Evolutionary conservation across 1,284 basidiomycete genomes (phyloP).

Genomic region (Schizophyllum amplum): DNA sequence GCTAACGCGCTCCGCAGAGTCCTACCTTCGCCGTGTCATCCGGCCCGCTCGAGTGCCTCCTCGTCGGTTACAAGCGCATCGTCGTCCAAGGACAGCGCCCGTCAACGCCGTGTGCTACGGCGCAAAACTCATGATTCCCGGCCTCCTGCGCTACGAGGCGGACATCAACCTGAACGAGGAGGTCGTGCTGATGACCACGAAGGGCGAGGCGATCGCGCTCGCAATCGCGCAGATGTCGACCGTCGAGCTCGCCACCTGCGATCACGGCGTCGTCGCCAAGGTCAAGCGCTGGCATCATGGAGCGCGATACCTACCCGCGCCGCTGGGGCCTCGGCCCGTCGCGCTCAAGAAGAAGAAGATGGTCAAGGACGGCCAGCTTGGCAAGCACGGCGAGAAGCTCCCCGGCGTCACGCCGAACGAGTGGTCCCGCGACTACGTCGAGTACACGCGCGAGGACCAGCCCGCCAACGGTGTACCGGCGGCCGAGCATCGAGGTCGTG

Average conservation of each 20-base stretch:
- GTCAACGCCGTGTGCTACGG: constrained; percentile 99
- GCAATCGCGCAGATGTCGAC: constrained; percentile 99
- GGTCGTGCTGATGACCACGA: constrained; percentile 99
- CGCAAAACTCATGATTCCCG: constrained; percentile 99
- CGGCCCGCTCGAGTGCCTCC: constrained; percentile 90
- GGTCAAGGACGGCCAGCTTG: constrained; percentile 93
- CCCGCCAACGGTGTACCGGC: constrained; percentile 6
- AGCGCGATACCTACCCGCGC: constrained; percentile 96
- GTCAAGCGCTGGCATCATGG: constrained; percentile 99
- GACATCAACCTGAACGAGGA: constrained; percentile 97
- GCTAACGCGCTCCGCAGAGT: constrained; percentile 45
- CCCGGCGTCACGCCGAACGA: constrained; percentile 86
- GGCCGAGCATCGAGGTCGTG: constrained; percentile 5
- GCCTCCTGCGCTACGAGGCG: constrained; percentile 92
- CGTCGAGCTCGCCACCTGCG: constrained; percentile 95
- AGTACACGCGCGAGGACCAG: constrained; percentile 66
- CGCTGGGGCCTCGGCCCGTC: constrained; percentile 98
- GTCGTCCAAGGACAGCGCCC: constrained; percentile 98
- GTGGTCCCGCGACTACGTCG: constrained; percentile 92
- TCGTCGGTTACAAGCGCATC: constrained; percentile 96
- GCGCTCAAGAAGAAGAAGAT: constrained; percentile 98
- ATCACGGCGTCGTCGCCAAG: constrained; percentile 98
- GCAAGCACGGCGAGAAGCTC: constrained; percentile 91
- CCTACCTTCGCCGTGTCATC: constrained; percentile 93
- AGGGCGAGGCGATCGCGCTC: constrained; percentile 98